These are phyloP conservation scores for Apophysomyces sp. DNA, from an alignment of 371 early-diverging fungal species.

Conservation along the genomic window DNA sequence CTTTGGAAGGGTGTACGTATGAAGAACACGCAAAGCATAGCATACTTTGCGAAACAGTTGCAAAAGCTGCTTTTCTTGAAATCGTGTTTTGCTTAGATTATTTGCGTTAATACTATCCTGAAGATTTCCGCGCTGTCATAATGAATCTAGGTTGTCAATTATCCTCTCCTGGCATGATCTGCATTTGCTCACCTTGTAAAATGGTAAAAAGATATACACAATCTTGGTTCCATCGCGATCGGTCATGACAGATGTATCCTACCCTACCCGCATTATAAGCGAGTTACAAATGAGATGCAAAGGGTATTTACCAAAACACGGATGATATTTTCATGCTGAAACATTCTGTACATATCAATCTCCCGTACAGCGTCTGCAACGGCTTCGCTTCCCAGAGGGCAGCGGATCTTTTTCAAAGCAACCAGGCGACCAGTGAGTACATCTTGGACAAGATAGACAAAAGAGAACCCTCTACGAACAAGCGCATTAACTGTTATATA, in stretches of 20 bases:
- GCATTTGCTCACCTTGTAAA: conserved; percentile 46
- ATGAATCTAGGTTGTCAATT: background rate
- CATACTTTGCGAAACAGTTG: conserved; percentile 62
- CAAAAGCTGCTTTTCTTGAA: conserved; percentile 61
- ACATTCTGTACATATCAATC: conserved; percentile 65
- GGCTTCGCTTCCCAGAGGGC: conserved; percentile 57
- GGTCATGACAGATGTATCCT: conserved; percentile 55
- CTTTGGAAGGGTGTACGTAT: conserved; percentile 52
- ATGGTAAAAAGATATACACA: conserved; percentile 65
- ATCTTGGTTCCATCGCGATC: conserved; percentile 59
- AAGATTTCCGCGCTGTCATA: conserved; percentile 47
- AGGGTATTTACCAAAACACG: conserved; percentile 49
- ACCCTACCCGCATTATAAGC: background rate
- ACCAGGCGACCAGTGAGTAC: conserved; percentile 40
- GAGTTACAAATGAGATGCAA: background rate
- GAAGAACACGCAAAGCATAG: conserved; percentile 58
- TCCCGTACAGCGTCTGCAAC: conserved; percentile 67
- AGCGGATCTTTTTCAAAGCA: conserved; percentile 71
- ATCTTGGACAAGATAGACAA: conserved; percentile 68
- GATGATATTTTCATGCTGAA: conserved; percentile 68
- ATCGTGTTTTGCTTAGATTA: conserved; percentile 47
- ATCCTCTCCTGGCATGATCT: background rate
- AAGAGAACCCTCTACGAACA: conserved; percentile 66
- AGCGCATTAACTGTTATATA: background rate
- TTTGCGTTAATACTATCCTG: conserved; percentile 61